phyloP scores from a whole-genome alignment of 2,329 filamentous ascomycete species.

The Aspergillus sp. region DNA sequence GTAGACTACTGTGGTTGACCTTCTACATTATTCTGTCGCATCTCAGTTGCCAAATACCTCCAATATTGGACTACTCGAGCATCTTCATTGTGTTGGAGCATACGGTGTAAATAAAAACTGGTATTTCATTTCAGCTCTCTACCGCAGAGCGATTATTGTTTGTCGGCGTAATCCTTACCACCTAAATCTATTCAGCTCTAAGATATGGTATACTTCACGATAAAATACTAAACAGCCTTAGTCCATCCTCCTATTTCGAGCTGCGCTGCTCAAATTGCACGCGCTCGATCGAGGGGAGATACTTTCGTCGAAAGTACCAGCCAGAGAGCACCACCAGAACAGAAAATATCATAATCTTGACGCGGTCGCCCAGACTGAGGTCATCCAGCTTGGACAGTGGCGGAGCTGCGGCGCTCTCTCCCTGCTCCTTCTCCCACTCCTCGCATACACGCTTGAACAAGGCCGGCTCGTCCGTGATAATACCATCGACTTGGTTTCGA shows the following conservation, averaged over 20 bases:
- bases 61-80: no score
- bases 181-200: no score
- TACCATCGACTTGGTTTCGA: conserved; percentile 66
- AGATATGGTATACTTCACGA: no score
- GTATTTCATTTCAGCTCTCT: no score
- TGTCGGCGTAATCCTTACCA: no score
- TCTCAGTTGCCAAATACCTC: no score
- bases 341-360: background rate
- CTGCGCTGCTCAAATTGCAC: background rate
- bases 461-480: conserved; percentile 78
- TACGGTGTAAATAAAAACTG: no score
- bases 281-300: background rate
- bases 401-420: background rate
- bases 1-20: no score
- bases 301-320: background rate
- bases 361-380: background rate
- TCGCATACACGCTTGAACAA: background rate
- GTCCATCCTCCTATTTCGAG: background rate
- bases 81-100: no score
- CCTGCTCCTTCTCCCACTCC: background rate
- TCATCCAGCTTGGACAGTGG: background rate
- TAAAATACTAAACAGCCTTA: no score
- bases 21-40: no score
- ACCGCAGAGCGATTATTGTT: no score
- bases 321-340: background rate